Base-by-base conservation (phyloP, 2,329 filamentous ascomycete genomes). In the Cladosporium austrohemisphaericum region DNA sequence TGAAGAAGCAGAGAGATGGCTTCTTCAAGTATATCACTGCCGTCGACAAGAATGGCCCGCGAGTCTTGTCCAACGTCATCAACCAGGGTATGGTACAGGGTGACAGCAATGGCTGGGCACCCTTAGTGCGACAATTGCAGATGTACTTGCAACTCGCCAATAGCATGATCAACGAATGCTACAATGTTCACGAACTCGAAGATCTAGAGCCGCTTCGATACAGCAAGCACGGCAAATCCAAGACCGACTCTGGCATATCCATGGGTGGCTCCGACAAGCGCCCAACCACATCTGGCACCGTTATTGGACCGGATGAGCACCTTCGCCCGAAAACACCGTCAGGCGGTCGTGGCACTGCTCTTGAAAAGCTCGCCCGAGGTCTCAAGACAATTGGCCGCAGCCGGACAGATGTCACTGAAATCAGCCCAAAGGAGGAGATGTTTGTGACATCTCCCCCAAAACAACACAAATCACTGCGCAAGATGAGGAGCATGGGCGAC, bases 21-120 rank as follows among this genome's bases (percentile, higher is more conserved):
- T 84, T 83, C 65, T 84, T 83, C 68, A 74, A 76, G 31, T 82
- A 82, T 61, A 83, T 85, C 58, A 70, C 70, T 36, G 71, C 68
- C 4, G 77, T 84, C 20, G 78, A 83, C 57, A 74, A 72, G 57
- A 74, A 72, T 23, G 81, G 81, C 11, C 73, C 75, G 7, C 60
- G 64, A 3, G 71, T 81, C 33, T 68, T 85, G 18, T 65, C 74
- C 18, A 74, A 69, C 20, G 65, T 84, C 29, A 76, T 83, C 53
- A 65, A 70, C 14, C 73, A 80, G 62, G 74, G 78, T 52, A 76
- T 75, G 54, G 69, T 65, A 2, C 61, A 68, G 4, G 73, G 71
- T 3, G 78, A 83, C 35, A 65, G 67, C 23, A 81, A 74, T 51
- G 78, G 77, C 35, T 85, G 81, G 81, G 68, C 74, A 11, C 60